Evolutionary conservation across 1,139 yeast species (phyloP), one percentile per base, ranked within the genome.

Genomic region (Hemisphaericaspora xylanilytica): DNA sequence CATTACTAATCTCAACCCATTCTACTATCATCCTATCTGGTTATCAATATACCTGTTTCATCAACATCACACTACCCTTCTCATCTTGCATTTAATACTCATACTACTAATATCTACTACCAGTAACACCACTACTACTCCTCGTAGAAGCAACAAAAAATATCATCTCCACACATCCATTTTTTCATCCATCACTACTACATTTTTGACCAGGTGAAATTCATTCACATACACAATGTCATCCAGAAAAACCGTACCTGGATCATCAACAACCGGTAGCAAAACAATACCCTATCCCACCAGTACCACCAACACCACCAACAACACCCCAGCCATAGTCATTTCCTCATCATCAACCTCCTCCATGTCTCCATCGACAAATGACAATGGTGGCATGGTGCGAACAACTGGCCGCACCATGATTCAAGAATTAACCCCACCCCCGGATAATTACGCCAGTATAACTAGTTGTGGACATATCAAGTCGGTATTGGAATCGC

Each of bases 401-500:
- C 28, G 21, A 16, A 28, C 11, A 15, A n/a, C n/a, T n/a, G n/a
- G n/a, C n/a, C 7, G 29, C 14, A 3, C 4, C 14, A 13, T 13
- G 13, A 26, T 25, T 8, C 36, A 36, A 28, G 43, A 43, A 27
- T 27, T 38, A 24, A 42, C 36, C 11, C 43, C 47, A 14, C 40
- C 42, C 8, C 44, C 44, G 5, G 66, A 61, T 42, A 58, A 56
- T 41, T 64, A 49, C 40, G 51, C 62, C 18, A 50, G 55, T 39
- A 58, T 75, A 33, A 61, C 61, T 14, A 70, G 81, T 2, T 81
- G 88, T 54, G 59, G 68, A 9, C 88, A 81, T 55, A 58, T 81
- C 16, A 55, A 62, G 15, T 73, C 76, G 44, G 81, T 80, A 4
- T 58, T 81, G 36, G 67, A 68, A 20, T 72, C 85, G 15, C 67